These are phyloP conservation scores for Prunus mira DNA, from an alignment of 306 rosid species.

Conservation along the genomic window DNA sequence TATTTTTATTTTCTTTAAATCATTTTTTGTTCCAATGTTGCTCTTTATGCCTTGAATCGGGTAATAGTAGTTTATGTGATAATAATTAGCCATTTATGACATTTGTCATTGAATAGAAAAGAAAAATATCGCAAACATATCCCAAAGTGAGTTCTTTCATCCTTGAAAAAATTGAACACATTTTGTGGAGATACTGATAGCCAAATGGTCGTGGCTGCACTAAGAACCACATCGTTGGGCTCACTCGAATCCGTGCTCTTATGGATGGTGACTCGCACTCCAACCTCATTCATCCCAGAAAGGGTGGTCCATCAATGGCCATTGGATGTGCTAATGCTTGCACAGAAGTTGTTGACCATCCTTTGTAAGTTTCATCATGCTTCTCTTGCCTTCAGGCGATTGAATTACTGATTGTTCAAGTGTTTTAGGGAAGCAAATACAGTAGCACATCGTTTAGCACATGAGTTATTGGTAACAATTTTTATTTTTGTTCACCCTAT, in stretches of 20 bases:
- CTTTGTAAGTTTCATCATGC: constrained; percentile 97
- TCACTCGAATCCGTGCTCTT: constrained; percentile 79
- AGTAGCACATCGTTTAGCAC: too few species aligned
- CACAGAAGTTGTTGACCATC: constrained; percentile 79
- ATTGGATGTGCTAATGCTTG: constrained; percentile 71
- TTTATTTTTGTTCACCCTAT: too few species aligned
- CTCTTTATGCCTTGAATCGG: too few species aligned
- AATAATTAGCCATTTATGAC: too few species aligned
- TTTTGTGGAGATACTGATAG: constrained; percentile 78
- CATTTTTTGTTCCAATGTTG: too few species aligned
- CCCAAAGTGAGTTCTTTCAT: constrained; percentile 52
- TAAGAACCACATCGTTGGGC: constrained; percentile 77
- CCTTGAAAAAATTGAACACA: constrained; percentile 87
- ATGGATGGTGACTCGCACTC: constrained; percentile 71
- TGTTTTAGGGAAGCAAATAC: too few species aligned
- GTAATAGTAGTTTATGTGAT: too few species aligned
- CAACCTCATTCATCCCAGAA: constrained; percentile 68
- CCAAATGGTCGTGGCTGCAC: constrained; percentile 92
- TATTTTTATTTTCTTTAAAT: too few species aligned
- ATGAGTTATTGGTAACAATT: too few species aligned
- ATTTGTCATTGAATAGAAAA: too few species aligned
- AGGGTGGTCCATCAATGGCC: constrained; percentile 83
- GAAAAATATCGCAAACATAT: too few species aligned
- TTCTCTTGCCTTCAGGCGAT: constrained; percentile 72
- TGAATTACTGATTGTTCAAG: constrained; percentile 59